Base-by-base conservation (phyloP, 106 monocot genomes). In the Apostasia ramifera region DNA sequence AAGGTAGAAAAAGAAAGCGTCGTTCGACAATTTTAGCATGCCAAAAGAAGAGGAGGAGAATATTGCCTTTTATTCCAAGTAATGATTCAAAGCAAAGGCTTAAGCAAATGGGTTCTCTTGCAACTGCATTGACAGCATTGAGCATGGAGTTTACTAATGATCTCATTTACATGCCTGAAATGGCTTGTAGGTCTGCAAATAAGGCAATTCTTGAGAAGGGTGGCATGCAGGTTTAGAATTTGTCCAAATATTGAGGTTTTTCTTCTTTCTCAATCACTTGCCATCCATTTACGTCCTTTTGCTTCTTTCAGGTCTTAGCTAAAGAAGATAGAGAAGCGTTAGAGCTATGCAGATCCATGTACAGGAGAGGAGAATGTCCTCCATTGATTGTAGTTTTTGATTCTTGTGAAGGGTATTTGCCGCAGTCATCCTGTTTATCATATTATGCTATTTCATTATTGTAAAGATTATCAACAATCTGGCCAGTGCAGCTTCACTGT, bases 291-390 rank as follows among this genome's bases (percentile, higher is more conserved):
- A 44, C 67, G 13, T 62, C 7, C 47, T 59, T 39, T 42, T 54
- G 48, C 15, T 63, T 51, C 40, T 70, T 74, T 37, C 61, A 94
- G 94, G 80, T 94, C 61, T 82, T 94, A 43, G 71, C 86, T 4
- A 85, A 72, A 71, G 85, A 91, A 73, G 94, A 91, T 79, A 88
- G 73, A 72, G 83, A 85, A 78, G 82, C 85, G 39, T 48, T 95
- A 40, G 85, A 91, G 47, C 79, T 81, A 37, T 95, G 94, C 77
- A 83, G 83, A 70, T 67, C 66, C 26, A 91, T 91, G 94, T 72
- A 78, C 69, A 80, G 61, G 71, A 88, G 88, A 78, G 94, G 94
- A 77, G 94, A 91, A 79, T 95, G 88, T 47, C 91, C 91, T 72
- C 91, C 91, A 70, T 80, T 95, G 47, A 54, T 82, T 8, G 85